Percentiles rank a stretch among this genome's conserved stretches.
Conservation (phyloP, 2,329 filamentous ascomycete genomes). For the Paecilomyces niveus region DNA sequence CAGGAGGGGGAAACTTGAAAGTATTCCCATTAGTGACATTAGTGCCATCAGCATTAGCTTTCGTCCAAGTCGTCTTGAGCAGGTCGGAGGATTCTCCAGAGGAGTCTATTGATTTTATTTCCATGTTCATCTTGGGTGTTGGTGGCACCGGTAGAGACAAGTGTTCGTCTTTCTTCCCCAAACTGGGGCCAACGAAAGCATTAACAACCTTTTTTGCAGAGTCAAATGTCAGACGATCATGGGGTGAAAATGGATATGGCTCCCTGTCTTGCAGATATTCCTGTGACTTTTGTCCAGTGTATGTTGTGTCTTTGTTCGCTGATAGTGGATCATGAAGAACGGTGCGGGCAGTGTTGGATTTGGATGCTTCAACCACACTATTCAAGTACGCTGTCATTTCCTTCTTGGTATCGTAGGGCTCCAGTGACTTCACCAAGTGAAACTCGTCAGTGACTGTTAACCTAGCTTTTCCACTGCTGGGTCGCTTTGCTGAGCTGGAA, state of each 20-base stretch:
- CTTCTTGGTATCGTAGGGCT: slow-evolving; percentile 3
- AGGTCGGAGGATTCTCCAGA: background rate
- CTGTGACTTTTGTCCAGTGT: background rate
- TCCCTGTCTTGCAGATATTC: background rate
- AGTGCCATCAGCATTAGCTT: background rate
- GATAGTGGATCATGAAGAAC: background rate
- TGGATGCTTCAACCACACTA: slow-evolving; percentile 2
- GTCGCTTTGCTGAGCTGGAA: background rate
- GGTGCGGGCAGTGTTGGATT: background rate
- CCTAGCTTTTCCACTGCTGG: background rate
- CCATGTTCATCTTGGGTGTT: background rate
- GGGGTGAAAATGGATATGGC: background rate
- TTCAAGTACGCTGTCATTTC: slow-evolving; percentile 6
- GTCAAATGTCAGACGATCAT: background rate
- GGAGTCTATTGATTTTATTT: background rate
- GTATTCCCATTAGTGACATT: background rate
- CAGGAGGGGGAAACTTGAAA: slow-evolving; percentile 1
- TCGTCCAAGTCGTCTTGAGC: background rate
- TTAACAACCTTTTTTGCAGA: background rate
- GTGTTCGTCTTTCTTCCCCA: background rate
- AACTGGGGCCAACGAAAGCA: background rate
- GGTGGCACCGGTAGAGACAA: background rate
- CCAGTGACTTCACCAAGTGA: background rate
- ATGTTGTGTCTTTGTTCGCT: background rate
- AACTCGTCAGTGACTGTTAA: background rate